Percentiles rank a stretch among this genome's conserved stretches.
These are phyloP conservation scores for Microthlaspi erraticum DNA, from an alignment of 345 rosid species.

Conservation along the genomic window DNA sequence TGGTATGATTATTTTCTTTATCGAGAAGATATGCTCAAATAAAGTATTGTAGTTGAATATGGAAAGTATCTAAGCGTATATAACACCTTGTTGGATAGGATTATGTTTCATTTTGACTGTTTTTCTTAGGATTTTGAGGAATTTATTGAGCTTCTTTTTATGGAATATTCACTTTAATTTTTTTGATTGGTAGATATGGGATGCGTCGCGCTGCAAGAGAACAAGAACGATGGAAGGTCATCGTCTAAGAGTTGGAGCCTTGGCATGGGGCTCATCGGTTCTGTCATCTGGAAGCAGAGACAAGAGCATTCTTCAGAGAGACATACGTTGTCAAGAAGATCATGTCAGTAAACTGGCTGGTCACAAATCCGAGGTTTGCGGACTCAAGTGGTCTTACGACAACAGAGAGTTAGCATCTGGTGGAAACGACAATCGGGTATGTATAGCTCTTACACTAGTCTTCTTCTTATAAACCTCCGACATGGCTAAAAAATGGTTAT, in stretches of 20 bases:
- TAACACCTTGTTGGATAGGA: not conserved
- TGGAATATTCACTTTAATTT: slow-evolving; percentile 2
- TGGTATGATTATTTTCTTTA: not conserved
- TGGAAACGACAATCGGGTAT: slow-evolving; percentile 93
- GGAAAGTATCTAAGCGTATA: slow-evolving; percentile 7
- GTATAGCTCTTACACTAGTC: slow-evolving; percentile 36
- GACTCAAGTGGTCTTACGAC: slow-evolving; percentile 97
- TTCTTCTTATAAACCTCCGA: not conserved
- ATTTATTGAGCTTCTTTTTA: slow-evolving; percentile 1
- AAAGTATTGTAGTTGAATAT: not conserved
- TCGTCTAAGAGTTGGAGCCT: slow-evolving; percentile 88
- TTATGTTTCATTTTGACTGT: not conserved
- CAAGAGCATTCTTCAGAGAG: slow-evolving; percentile 91
- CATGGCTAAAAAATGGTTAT: slow-evolving; percentile 13
- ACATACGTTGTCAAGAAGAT: slow-evolving; percentile 80
- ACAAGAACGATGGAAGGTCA: slow-evolving; percentile 98
- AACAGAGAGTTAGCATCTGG: slow-evolving; percentile 97
- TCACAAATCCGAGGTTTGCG: slow-evolving; percentile 98
- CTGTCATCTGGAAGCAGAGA: slow-evolving; percentile 97
- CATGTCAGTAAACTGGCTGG: slow-evolving; percentile 88
- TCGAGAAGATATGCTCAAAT: slow-evolving; percentile 17
- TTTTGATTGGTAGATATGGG: slow-evolving; percentile 74
- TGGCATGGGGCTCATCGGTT: slow-evolving; percentile 90
- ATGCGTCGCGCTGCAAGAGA: slow-evolving; percentile 82
- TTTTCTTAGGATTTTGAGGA: too few relatives aligned